phyloP scores from a whole-genome alignment of 2,329 filamentous ascomycete genomes.

The Hymenoscyphus linearis region DNA sequence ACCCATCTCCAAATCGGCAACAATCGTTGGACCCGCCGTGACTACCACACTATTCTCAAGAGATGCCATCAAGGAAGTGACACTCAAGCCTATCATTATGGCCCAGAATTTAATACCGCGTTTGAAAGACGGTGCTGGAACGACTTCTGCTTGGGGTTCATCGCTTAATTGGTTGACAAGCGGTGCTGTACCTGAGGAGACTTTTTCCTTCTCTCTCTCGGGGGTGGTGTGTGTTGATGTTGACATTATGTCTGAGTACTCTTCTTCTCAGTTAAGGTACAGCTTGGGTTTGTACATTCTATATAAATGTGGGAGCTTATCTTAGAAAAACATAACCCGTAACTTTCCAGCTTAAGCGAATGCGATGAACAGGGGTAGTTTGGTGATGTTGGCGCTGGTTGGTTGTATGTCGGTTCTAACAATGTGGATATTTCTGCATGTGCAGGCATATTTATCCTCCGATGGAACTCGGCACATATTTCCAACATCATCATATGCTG shows the following conservation, averaged over 20 bases:
- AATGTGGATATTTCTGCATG: too few species aligned
- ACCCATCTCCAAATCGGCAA: not conserved
- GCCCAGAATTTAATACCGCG: not conserved
- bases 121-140: not conserved
- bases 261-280: not conserved
- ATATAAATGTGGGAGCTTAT: too few species aligned
- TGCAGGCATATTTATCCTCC: too few species aligned
- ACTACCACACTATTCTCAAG: conserved; percentile 3
- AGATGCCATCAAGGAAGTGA: not conserved
- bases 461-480: too few species aligned
- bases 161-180: not conserved
- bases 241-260: not conserved
- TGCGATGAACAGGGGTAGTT: too few species aligned
- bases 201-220: not conserved
- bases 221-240: not conserved
- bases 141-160: not conserved
- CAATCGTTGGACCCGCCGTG: not conserved
- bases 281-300: too few species aligned
- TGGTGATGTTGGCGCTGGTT: too few species aligned
- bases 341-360: too few species aligned
- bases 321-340: too few species aligned
- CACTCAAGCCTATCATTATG: not conserved
- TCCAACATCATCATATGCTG: too few species aligned
- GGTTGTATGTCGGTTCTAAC: too few species aligned
- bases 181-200: not conserved